Evolutionary conservation across 306 rosid species (phyloP).

Genomic region (Acacia melanoxylon): DNA sequence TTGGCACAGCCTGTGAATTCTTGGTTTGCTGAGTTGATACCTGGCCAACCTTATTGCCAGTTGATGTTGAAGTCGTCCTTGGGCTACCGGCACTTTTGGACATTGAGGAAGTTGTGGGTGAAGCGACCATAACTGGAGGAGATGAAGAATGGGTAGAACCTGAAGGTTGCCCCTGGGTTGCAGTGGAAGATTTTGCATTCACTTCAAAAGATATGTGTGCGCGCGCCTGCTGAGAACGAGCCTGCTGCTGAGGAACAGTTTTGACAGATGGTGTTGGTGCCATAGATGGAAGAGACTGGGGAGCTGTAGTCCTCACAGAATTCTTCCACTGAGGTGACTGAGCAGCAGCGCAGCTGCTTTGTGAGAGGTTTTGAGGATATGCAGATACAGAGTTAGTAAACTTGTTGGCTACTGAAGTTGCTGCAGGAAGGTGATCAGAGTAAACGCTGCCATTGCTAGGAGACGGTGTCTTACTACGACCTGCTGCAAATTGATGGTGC

Average conservation of each 20-base stretch:
- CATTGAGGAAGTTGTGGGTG: conserved; percentile 77
- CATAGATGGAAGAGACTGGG: conserved; percentile 55
- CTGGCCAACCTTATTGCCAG: conserved; percentile 72
- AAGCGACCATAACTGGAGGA: conserved; percentile 75
- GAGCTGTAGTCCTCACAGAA: conserved; percentile 51
- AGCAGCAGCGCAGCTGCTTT: conserved; percentile 56
- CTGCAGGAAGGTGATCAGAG: conserved; percentile 68
- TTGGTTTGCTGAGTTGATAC: conserved; percentile 77
- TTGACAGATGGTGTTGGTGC: conserved; percentile 66
- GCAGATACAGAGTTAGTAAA: conserved; percentile 69
- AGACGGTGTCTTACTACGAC: conserved; percentile 58
- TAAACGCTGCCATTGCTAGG: conserved; percentile 71
- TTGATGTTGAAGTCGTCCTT: conserved; percentile 63
- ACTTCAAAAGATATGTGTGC: conserved; percentile 86
- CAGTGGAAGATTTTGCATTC: conserved; percentile 60
- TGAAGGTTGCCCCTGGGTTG: conserved; percentile 57
- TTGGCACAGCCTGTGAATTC: conserved; percentile 49
- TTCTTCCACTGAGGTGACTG: conserved; percentile 95
- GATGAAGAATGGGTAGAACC: conserved; percentile 74
- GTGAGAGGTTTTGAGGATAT: conserved; percentile 73
- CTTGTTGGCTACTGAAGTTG: conserved; percentile 49
- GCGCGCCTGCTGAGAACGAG: conserved; percentile 66
- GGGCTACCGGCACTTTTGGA: conserved; percentile 94
- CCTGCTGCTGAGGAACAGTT: conserved; percentile 67
- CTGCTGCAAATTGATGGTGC: conserved; percentile 49